phyloP scores from a whole-genome alignment of 2,329 filamentous ascomycete genomes.

The Fusarium nematophilum region DNA sequence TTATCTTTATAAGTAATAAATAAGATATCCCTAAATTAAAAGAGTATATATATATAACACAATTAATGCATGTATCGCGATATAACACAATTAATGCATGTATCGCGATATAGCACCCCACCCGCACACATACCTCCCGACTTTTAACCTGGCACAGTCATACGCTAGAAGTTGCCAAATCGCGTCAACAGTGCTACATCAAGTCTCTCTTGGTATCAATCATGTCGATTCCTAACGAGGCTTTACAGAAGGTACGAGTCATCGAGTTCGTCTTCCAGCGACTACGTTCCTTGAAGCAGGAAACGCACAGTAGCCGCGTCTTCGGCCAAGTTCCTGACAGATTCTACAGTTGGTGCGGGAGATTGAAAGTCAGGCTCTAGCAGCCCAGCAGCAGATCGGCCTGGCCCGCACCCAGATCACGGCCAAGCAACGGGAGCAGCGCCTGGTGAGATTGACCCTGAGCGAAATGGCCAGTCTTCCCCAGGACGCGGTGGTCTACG shows the following conservation, averaged over 20 bases:
- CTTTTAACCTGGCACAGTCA: background rate
- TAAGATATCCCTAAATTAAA: too few relatives aligned
- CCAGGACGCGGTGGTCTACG: slow-evolving; percentile 83
- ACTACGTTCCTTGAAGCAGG: too few relatives aligned
- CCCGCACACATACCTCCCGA: background rate
- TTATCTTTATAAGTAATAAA: background rate
- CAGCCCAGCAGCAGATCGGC: slow-evolving; percentile 91
- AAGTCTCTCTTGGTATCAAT: too few relatives aligned
- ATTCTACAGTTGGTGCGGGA: slow-evolving; percentile 81
- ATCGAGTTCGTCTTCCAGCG: background rate
- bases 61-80: background rate
- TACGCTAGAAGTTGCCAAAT: too few relatives aligned
- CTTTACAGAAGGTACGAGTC: slow-evolving; percentile 84
- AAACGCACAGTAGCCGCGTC: too few relatives aligned
- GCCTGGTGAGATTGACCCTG: slow-evolving; percentile 87
- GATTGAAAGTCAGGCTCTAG: slow-evolving; percentile 89
- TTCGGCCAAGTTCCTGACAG: background rate
- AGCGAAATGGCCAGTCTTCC: slow-evolving; percentile 85
- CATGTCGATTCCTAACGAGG: slow-evolving; percentile 96
- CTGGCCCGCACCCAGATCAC: slow-evolving; percentile 87
- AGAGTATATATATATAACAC: background rate
- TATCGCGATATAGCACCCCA: background rate
- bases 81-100: background rate
- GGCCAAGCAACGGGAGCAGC: slow-evolving; percentile 87
- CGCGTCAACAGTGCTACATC: too few relatives aligned